Evolutionary conservation across 257 asterid genomes (phyloP), one percentile per base, ranked within the genome.

Genomic region (Eucommia ulmoides): DNA sequence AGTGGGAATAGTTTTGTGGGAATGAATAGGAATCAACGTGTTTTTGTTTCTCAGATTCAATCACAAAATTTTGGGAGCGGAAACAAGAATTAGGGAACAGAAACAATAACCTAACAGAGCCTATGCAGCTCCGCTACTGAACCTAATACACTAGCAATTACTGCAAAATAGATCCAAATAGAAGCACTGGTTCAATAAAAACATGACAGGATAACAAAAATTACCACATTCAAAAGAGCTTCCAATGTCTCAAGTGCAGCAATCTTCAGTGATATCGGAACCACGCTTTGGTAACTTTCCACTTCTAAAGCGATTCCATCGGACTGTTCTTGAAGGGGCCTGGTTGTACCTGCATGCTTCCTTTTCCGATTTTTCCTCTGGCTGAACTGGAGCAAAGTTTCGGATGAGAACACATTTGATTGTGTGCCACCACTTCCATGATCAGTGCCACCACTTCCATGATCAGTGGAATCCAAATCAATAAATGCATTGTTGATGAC

Each of bases 211-310:
- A 25, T 49, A 50, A 58, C 77, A 47, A 70, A n/a, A n/a, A n/a
- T n/a, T n/a, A 89, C 98, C 88, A 77, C 81, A 50, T 70, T 72
- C 21, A 91, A 68, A 63, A 91, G 89, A 49, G 85, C 65, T 65
- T 85, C 94, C 57, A 85, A 68, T 26, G 80, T 71, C 79, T 85
- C 92, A 67, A 89, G 33, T 17, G 96, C 96, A 42, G 98, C 93
- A 62, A 81, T 71, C 77, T 69, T 82, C 63, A 82, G 62, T 53
- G 84, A 56, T 50, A 76, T 50, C 54, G 83, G 74, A 50, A 73
- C 56, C 60, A 26, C 51, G 64, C 57, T 60, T 45, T 52, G 64
- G 42, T 62, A 56, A 24, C 33, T 44, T 65, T 66, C 82, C 35
- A 54, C 65, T 65, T 72, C 80, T 45, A 62, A 50, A 57, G 59